Conservation (phyloP, 179 eudicot species). For the Sideroxylon spinosum region DNA sequence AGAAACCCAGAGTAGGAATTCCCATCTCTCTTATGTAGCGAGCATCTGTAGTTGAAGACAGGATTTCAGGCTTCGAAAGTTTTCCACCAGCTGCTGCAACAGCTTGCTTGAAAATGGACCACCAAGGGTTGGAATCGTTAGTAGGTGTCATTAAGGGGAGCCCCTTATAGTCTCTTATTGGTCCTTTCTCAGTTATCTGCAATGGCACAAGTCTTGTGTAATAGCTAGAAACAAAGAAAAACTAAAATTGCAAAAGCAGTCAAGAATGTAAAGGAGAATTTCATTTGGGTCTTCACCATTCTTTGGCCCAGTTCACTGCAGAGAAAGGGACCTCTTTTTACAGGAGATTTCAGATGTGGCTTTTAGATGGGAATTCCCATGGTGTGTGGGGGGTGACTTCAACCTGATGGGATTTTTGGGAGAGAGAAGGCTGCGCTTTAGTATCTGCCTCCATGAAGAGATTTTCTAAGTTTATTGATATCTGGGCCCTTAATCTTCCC, state of each 20-base stretch:
- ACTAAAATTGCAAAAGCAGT: neutral
- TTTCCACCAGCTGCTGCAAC: slow-evolving; percentile 62
- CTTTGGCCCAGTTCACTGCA: too few relatives aligned
- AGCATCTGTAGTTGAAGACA: slow-evolving; percentile 82
- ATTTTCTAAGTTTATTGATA: too few relatives aligned
- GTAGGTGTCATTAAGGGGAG: slow-evolving; percentile 72
- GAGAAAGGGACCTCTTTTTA: too few relatives aligned
- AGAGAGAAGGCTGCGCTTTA: too few relatives aligned
- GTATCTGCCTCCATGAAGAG: too few relatives aligned
- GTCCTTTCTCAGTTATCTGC: slow-evolving; percentile 63
- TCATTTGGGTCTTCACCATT: too few relatives aligned
- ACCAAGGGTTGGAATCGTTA: slow-evolving; percentile 79
- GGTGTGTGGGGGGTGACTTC: too few relatives aligned
- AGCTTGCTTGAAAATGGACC: slow-evolving; percentile 72
- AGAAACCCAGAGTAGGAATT: slow-evolving; percentile 78
- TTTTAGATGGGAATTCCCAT: too few relatives aligned
- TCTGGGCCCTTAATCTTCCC: too few relatives aligned
- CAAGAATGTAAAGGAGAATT: neutral
- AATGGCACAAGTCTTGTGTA: neutral
- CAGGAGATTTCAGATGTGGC: too few relatives aligned
- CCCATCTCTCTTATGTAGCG: slow-evolving; percentile 62
- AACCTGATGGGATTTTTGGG: too few relatives aligned
- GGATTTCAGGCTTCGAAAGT: slow-evolving; percentile 78
- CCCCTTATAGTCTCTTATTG: slow-evolving; percentile 56
- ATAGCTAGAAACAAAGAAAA: neutral